phyloP scores from a whole-genome alignment of 2,329 filamentous ascomycete genomes.

The Xylariaceae sp. region DNA sequence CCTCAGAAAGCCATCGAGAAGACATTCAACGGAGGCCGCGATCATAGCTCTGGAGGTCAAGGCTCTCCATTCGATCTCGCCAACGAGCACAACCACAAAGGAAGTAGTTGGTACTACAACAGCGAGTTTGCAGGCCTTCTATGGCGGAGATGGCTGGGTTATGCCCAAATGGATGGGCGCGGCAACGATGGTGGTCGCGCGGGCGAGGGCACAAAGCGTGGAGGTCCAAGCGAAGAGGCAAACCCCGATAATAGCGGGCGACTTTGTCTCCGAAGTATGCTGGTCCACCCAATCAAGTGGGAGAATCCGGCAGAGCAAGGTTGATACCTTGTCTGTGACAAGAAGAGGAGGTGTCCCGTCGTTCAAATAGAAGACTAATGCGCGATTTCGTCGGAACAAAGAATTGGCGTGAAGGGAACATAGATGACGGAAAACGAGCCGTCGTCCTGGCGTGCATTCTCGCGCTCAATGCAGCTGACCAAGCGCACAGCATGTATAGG shows the following conservation, averaged over 20 bases:
- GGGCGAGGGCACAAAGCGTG: slow-evolving; percentile 42
- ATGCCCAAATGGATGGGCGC: slow-evolving; percentile 48
- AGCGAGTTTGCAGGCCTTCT: slow-evolving; percentile 71
- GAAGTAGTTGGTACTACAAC: slow-evolving; percentile 82
- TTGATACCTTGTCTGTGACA: background rate
- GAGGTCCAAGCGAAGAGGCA: slow-evolving; percentile 49
- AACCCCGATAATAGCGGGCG: slow-evolving; percentile 48
- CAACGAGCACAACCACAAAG: slow-evolving; percentile 79
- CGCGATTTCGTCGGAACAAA: too few species aligned
- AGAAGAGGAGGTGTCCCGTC: too few species aligned
- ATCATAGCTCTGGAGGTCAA: slow-evolving; percentile 59
- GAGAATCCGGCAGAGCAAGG: slow-evolving; percentile 46
- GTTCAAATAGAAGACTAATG: too few species aligned
- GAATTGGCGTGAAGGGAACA: too few species aligned
- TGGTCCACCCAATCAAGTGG: slow-evolving; percentile 77
- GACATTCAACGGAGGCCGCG: slow-evolving; percentile 75
- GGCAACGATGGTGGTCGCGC: slow-evolving; percentile 45
- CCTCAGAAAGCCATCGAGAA: slow-evolving; percentile 61
- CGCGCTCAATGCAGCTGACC: too few species aligned
- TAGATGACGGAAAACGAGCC: too few species aligned
- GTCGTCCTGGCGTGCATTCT: too few species aligned
- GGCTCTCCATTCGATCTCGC: slow-evolving; percentile 64
- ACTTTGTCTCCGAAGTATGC: slow-evolving; percentile 75
- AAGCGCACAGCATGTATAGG: too few species aligned
- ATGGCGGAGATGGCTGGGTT: slow-evolving; percentile 74